Percentiles rank a stretch among this genome's conserved stretches.
These are phyloP conservation scores for Crithidia fasciculata DNA, from an alignment of 208 protist species.

Conservation along the genomic window DNA sequence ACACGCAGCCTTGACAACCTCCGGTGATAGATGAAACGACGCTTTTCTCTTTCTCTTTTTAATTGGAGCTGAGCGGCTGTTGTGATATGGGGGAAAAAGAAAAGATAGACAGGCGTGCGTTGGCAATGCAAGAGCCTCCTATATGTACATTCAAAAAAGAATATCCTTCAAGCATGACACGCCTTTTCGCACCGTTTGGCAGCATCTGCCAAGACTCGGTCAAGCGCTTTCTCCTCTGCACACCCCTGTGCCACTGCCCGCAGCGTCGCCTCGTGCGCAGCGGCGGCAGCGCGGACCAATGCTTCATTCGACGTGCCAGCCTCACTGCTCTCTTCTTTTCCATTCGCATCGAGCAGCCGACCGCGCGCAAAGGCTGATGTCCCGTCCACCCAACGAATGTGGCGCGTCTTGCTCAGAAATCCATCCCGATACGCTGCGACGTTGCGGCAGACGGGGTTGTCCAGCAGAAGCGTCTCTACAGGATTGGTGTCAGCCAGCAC, in stretches of 20 bases:
- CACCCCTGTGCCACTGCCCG: constrained; percentile 1
- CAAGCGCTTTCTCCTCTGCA: constrained; percentile 3
- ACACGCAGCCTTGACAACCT: no score
- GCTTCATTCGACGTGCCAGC: background rate
- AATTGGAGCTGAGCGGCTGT: background rate
- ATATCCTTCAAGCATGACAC: background rate
- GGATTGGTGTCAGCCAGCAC: constrained; percentile 32
- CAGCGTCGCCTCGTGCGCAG: background rate
- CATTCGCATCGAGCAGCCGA: background rate
- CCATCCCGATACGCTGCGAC: constrained; percentile 34
- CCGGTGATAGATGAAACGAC: no score
- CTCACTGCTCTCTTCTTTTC: background rate
- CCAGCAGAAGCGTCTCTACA: constrained; percentile 45
- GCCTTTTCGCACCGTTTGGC: constrained; percentile 5
- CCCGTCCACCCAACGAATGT: constrained; percentile 73
- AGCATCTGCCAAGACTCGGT: background rate
- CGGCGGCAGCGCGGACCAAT: background rate
- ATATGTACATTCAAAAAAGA: no score
- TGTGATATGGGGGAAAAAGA: constrained; percentile 10
- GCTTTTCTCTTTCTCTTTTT: background rate
- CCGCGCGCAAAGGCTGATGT: constrained; percentile 7
- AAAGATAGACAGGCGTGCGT: background rate
- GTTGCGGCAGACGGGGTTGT: constrained; percentile 80
- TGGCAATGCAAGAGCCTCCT: no score
- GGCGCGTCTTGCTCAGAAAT: constrained; percentile 30